A percentile compares a stretch with the other conserved stretches of the same genome.
phyloP scores from a whole-genome alignment of 768 basidiomycete species.

The Tylopilus sp. region DNA sequence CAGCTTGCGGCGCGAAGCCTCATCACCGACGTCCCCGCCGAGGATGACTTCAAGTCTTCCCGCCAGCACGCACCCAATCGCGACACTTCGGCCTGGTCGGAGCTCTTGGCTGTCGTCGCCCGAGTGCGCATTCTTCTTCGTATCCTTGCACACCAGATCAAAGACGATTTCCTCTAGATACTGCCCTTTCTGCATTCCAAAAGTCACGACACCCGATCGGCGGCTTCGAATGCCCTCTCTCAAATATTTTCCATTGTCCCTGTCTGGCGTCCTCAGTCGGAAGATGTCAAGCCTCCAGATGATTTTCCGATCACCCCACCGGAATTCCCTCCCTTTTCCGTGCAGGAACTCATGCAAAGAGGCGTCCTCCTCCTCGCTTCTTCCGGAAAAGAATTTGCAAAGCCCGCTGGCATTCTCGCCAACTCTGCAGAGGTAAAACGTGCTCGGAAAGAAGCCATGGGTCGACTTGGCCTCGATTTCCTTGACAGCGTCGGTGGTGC shows the following conservation, averaged over 20 bases:
- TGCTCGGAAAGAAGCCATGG: conserved; percentile 86
- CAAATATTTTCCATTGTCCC: conserved; percentile 85
- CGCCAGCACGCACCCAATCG: conserved; percentile 55
- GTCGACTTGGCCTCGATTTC: conserved; percentile 82
- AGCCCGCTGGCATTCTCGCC: conserved; percentile 67
- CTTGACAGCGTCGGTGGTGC: conserved; percentile 63
- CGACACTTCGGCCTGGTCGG: conserved; percentile 82
- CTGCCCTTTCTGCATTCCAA: conserved; percentile 89
- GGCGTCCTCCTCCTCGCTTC: conserved; percentile 82
- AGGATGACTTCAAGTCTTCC: conserved; percentile 66
- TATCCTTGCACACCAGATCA: background rate
- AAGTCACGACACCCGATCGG: conserved; percentile 87
- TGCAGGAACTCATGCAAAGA: conserved; percentile 71
- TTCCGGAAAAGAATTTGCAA: conserved; percentile 88
- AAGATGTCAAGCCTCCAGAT: conserved; percentile 21
- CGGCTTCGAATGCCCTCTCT: conserved; percentile 84
- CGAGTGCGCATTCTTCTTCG: conserved; percentile 46
- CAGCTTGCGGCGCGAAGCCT: conserved; percentile 87
- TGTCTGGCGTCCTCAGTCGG: conserved; percentile 53
- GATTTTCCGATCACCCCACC: conserved; percentile 37
- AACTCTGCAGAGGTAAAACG: conserved; percentile 79
- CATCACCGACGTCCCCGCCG: conserved; percentile 74
- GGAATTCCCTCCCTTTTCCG: conserved; percentile 72
- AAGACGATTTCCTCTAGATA: conserved; percentile 50
- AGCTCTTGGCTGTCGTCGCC: conserved; percentile 88